Conservation (phyloP, 2,329 filamentous ascomycete species). For the Ophiostoma triangulosporum region DNA sequence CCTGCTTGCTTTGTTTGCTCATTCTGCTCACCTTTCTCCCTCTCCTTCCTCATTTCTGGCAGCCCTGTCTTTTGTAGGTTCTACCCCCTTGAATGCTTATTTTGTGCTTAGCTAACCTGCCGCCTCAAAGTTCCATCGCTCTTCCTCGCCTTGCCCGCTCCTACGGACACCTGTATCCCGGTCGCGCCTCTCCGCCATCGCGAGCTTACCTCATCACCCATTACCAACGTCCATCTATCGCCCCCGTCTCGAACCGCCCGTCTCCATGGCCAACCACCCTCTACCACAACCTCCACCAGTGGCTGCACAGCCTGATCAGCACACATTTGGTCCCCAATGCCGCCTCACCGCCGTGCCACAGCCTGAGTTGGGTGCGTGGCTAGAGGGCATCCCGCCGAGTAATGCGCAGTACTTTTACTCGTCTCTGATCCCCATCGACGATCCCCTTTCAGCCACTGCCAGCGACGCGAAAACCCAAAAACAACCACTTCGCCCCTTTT, state of each 20-base stretch:
- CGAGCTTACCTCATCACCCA: not conserved
- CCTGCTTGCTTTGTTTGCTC: not conserved
- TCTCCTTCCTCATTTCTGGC: not conserved
- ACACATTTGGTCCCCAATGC: constrained; percentile 49
- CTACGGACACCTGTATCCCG: not conserved
- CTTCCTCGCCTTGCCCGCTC: not conserved
- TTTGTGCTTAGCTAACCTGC: not conserved
- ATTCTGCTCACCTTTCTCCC: not conserved
- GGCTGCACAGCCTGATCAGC: constrained; percentile 17
- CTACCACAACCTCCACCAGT: not conserved
- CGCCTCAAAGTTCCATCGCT: not conserved
- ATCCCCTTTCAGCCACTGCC: constrained; percentile 58
- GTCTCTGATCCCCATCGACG: constrained; percentile 71
- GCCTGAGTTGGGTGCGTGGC: constrained; percentile 22
- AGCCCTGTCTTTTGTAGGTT: not conserved
- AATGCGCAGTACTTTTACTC: constrained; percentile 74
- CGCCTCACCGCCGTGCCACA: constrained; percentile 35
- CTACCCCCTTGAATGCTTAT: not conserved
- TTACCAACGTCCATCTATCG: not conserved
- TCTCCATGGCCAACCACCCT: not conserved
- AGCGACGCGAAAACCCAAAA: constrained; percentile 24
- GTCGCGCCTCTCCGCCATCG: not conserved
- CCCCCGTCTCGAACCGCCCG: not conserved
- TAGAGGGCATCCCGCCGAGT: constrained; percentile 42
- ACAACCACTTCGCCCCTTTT: constrained; percentile 62